phyloP scores from a whole-genome alignment of 768 basidiomycete genomes.

The Boletus edulis region DNA sequence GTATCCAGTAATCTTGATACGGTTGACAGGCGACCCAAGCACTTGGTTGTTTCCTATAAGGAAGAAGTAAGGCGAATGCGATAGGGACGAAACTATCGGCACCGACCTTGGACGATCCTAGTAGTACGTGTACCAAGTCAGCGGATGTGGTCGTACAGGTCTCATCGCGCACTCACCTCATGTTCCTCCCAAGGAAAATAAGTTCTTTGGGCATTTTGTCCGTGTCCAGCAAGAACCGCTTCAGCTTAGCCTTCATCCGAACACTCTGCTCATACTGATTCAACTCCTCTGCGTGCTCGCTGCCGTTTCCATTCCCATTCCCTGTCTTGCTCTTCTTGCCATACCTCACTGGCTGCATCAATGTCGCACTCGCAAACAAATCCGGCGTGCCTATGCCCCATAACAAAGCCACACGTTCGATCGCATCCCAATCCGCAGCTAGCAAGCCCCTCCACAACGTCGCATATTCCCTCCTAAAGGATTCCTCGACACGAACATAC shows the following conservation, averaged over 20 bases:
- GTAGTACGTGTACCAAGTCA: neutral
- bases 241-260: slow-evolving; percentile 63
- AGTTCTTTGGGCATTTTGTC: slow-evolving; percentile 77
- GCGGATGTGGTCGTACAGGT: neutral
- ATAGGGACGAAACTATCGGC: neutral
- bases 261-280: slow-evolving; percentile 70
- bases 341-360: slow-evolving; percentile 59
- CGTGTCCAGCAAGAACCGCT: slow-evolving; percentile 66
- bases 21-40: slow-evolving; percentile 83
- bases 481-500: slow-evolving; percentile 68
- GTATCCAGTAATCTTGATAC: slow-evolving; percentile 85
- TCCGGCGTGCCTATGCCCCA: slow-evolving; percentile 77
- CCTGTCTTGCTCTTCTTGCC: slow-evolving; percentile 8
- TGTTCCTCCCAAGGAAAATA: slow-evolving; percentile 73
- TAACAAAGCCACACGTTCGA: slow-evolving; percentile 47
- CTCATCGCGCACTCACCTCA: slow-evolving; percentile 46
- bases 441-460: slow-evolving; percentile 70
- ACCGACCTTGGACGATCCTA: slow-evolving; percentile 38
- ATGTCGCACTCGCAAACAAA: slow-evolving; percentile 68
- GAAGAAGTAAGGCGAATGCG: neutral
- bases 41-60: slow-evolving; percentile 70
- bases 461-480: slow-evolving; percentile 76
- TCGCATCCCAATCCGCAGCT: slow-evolving; percentile 50
- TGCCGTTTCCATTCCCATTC: slow-evolving; percentile 3
- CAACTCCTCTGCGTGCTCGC: slow-evolving; percentile 29